A percentile compares a stretch with the other conserved stretches of the same genome.
These are phyloP conservation scores for Pelargonium citronellum DNA, from an alignment of 441 rosid species.

Conservation along the genomic window DNA sequence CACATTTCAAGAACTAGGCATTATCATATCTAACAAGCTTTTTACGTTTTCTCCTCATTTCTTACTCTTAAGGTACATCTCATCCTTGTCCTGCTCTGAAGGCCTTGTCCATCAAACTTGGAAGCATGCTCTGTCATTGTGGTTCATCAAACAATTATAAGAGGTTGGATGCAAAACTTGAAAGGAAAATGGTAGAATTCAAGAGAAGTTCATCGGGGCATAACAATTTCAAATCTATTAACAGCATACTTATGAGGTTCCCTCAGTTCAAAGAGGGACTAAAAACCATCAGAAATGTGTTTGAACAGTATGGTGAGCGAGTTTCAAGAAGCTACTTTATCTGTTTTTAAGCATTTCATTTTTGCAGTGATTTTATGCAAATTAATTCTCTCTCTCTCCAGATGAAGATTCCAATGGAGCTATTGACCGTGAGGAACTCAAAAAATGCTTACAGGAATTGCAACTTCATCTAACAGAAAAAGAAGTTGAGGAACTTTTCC, in stretches of 20 bases:
- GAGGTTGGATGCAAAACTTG: slow-evolving; percentile 59
- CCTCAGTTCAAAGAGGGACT: slow-evolving; percentile 55
- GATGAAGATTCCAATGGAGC: slow-evolving; percentile 59
- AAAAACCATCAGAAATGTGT: slow-evolving; percentile 52
- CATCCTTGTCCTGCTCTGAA: slow-evolving; percentile 32
- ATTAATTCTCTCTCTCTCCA: slow-evolving; percentile 24
- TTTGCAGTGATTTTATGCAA: neutral
- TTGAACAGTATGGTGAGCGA: slow-evolving; percentile 49
- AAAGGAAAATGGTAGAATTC: slow-evolving; percentile 56
- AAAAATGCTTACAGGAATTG: slow-evolving; percentile 52
- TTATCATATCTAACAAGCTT: neutral
- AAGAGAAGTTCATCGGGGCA: slow-evolving; percentile 41
- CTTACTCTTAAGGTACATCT: slow-evolving; percentile 28
- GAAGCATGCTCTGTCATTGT: slow-evolving; percentile 40
- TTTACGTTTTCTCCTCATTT: slow-evolving; percentile 16
- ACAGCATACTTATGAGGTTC: slow-evolving; percentile 63
- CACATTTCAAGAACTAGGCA: neutral
- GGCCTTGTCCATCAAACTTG: slow-evolving; percentile 34
- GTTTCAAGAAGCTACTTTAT: slow-evolving; percentile 23
- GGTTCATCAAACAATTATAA: slow-evolving; percentile 43
- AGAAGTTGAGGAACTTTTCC: slow-evolving; percentile 62
- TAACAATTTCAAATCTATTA: slow-evolving; percentile 44
- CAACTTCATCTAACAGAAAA: slow-evolving; percentile 43
- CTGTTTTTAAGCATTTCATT: neutral
- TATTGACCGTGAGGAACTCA: slow-evolving; percentile 58